Evolutionary conservation across 2,329 filamentous ascomycete species (phyloP), one percentile per base, ranked within the genome.

Genomic region (Cladosporium halotolerans): DNA sequence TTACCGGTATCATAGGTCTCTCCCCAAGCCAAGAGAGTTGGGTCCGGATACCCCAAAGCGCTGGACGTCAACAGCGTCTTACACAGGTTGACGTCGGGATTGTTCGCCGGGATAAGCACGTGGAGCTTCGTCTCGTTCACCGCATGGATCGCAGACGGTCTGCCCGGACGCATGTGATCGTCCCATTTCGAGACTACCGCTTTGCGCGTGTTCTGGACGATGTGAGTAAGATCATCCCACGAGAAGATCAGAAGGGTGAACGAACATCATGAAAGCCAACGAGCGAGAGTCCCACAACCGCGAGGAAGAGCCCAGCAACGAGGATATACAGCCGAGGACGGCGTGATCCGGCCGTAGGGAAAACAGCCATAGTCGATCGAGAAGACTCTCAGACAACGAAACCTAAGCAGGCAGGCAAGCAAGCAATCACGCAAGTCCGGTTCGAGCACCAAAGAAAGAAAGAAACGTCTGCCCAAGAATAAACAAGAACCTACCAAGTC

Each of bases 41-140:
- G 60, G 18, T 39, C 54, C 13, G 60, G 59, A 41, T 62, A 62
- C n/a, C 56, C 58, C 18, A 61, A 49, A 9, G 60, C 48, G 6
- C 40, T 45, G n/a, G 59, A 55, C 28, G 46, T 59, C 14, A 62
- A 45, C n/a, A 62, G 42, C 8, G 49, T 44, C 45, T 60, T 61
- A 53, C 61, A 63, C 13, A 64, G 45, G 36, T 67, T 61, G 19
- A 51, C 46, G 53, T 65, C 58, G n/a, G 59, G 46, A 13, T 57
- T 53, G 13, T 58, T 58, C 3, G 60, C 59, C 14, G 65, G 62
- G 7, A 65, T 55, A 19, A 67, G 50, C 11, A 66, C 34, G 48
- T 66, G 62, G 7, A 66, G 48, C 19, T 58, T 58, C 4, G 45
- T 51, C 10, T 51, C 39, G 16, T 51, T 51, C 11, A 19, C 39